These are phyloP conservation scores for Apiospora phragmitis DNA, from an alignment of 2,329 filamentous ascomycete genomes.

Conservation along the genomic window DNA sequence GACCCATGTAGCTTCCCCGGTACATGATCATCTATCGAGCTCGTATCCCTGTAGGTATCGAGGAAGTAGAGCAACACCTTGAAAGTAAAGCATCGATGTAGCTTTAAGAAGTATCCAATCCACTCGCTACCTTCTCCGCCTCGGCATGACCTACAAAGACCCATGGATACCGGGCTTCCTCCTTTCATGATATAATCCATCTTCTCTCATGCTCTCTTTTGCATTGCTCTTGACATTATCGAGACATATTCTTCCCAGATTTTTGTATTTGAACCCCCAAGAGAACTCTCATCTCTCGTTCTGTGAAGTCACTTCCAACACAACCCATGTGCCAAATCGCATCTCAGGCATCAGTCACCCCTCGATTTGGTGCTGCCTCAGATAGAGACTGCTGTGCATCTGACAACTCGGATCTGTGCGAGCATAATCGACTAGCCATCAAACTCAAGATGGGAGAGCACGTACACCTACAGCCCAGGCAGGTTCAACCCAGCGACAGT, in stretches of 20 bases:
- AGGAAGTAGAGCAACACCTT: background rate
- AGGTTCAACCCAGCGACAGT: conserved; percentile 24
- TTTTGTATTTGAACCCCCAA: background rate
- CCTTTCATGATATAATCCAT: conserved; percentile 1
- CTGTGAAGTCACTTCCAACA: background rate
- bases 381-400: background rate
- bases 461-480: conserved; percentile 23
- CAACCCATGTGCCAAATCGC: conserved; percentile 5
- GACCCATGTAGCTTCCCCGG: background rate
- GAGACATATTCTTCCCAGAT: background rate
- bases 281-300: background rate
- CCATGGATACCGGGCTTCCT: background rate
- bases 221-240: background rate
- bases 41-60: background rate
- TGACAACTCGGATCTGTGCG: background rate
- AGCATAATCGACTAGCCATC: background rate
- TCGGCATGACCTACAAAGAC: conserved; percentile 8
- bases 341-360: background rate
- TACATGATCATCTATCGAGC: background rate
- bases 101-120: background rate
- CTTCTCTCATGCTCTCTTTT: background rate
- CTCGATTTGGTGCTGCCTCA: background rate
- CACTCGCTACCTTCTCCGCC: conserved; percentile 3
- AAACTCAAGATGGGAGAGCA: conserved; percentile 25
- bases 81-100: background rate